Base-by-base conservation (phyloP, 352 stramenopile species). In the Elongisporangium anandrum region DNA sequence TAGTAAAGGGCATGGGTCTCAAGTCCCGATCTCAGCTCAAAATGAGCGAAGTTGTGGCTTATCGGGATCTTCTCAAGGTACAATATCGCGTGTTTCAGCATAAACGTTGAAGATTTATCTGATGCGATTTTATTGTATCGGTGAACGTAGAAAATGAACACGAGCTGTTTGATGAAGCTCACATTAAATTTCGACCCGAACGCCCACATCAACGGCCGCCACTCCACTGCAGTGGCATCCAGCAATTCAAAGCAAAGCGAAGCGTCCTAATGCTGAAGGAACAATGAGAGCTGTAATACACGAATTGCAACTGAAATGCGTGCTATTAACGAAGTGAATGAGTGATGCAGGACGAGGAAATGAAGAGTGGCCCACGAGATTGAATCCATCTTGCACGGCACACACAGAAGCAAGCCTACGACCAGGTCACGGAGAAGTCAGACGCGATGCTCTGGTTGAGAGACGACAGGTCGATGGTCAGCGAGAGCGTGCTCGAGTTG, bases 81-180 rank as follows among this genome's bases (percentile, higher is more conserved):
- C 49, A 53, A 39, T 4, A 6, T 3, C 7, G 34, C 19, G 20
- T 29, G 47, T 26, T 6, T 47, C 55, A 13, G 15, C 49, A 54
- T 1, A 15, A 22, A 1, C 22, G 4, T 3, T 48, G 17, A 21
- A 60, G 16, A 26, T 16, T 50, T 7, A 21, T 50, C 50, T 52
- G 39, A 59, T 50, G 29, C 22, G 6, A 20, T 54, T 12, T 16
- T 22, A 0, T 61, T 2, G 10, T 61, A 10, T 2, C 2, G 7
- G n/a, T n/a, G n/a, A n/a, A 19, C 13, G 10, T 45, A 92, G 82
- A 77, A 74, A 73, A 80, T 92, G 68, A 92, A 90, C 64, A 70
- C 70, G 5, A 66, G 63, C 21, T 79, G 77, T 8, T 61, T 92
- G 39, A 85, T 92, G 75, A 92, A 92, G 69, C 88, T 89, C 61